Base-by-base conservation (phyloP, 2,329 filamentous ascomycete genomes). In the Ascochyta fabae region DNA sequence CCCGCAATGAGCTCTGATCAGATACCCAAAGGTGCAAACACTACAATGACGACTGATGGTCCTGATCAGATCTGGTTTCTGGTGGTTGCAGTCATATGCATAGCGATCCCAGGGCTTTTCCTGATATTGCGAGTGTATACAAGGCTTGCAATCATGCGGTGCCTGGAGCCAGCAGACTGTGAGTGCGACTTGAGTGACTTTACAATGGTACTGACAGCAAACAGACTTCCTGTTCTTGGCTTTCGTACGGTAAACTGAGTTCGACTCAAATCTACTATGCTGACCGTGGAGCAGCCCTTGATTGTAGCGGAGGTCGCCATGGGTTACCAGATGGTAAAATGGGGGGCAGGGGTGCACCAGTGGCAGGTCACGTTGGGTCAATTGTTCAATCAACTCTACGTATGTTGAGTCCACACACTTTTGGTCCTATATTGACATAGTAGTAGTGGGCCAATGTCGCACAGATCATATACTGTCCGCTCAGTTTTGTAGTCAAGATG, bases 261-360 rank as follows among this genome's bases (percentile, higher is more conserved):
- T 2, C 24, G n/a, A 1, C 2, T 15, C 2, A 24, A 4, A 2
- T 5, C 7, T 10, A 10, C 4, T 16, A 1, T 49, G 10, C 58
- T 61, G 41, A 61, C 39, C 6, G n/a, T 4, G 3, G 10, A 31
- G 22, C 12, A 67, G 66, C 63, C 64, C 15, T 47, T 71, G 33
- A 66, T 71, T 12, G 43, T 69, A 19, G 46, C 48, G 16, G 62
- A 67, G 43, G 50, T 68, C 13, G 61, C 44, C 6, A 53, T 69
- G 43, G 68, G 67, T 22, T 67, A 66, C 22, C 53, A 60, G 19
- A 68, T 67, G 62, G 62, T 68, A 2, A 64, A 64, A 34, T 69
- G 60, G 60, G 68, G 68, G n/a, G 61, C 66, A 24, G 68, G 68
- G 9, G 67, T 69, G 4, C 68, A 71, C 56, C 67, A 69, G 47